Percentiles rank a stretch among this genome's conserved stretches.
phyloP scores from a whole-genome alignment of 306 rosid genomes.

The Mucuna pruriens region DNA sequence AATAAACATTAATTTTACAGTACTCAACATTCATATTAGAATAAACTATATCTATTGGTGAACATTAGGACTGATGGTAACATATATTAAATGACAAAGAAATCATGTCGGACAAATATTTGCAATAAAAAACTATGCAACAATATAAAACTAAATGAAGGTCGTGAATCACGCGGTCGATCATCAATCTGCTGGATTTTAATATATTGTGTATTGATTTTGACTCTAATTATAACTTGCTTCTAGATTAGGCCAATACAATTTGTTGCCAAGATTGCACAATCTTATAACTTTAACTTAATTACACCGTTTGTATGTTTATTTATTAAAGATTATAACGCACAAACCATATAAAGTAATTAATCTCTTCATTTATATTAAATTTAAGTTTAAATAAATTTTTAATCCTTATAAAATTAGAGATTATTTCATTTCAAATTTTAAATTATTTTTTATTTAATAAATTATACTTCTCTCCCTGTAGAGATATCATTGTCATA shows the following conservation, averaged over 20 bases:
- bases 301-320: background rate
- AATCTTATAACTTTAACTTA: background rate
- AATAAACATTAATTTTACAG: background rate
- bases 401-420: too few species aligned
- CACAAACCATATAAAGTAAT: too few species aligned
- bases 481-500: too few species aligned
- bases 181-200: background rate
- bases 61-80: conserved; percentile 27
- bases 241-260: background rate
- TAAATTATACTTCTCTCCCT: too few species aligned
- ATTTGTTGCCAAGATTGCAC: background rate
- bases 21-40: background rate
- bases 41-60: conserved; percentile 19
- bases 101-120: background rate
- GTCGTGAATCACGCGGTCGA: background rate
- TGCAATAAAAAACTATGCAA: background rate
- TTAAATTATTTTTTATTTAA: too few species aligned
- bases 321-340: too few species aligned
- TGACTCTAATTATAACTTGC: background rate
- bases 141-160: background rate
- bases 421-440: too few species aligned
- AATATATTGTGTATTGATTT: background rate
- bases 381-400: too few species aligned
- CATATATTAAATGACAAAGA: background rate
- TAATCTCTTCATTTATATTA: too few species aligned